Evolutionary conservation across 768 basidiomycete species (phyloP).

Genomic region (Clitopilus hobsonii): DNA sequence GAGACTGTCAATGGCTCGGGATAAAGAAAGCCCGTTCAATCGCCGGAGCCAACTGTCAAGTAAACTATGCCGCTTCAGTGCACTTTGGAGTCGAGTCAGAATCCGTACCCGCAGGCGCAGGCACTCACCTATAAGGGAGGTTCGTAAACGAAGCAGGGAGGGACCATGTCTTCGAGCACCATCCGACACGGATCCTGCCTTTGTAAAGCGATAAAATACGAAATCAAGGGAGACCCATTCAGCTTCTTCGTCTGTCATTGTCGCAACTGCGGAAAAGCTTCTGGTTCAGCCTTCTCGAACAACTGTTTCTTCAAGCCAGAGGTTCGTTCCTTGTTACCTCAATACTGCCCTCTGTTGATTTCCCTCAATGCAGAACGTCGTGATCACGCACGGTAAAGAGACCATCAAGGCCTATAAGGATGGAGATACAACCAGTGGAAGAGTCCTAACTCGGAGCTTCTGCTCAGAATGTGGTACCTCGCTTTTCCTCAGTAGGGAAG

Average conservation of each 20-base stretch:
- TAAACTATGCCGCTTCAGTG: too few relatives aligned
- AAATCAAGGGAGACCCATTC: conserved; percentile 29
- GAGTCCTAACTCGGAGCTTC: conserved; percentile 19
- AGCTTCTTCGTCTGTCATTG: conserved; percentile 39
- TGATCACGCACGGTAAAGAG: conserved; percentile 16
- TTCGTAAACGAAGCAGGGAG: too few relatives aligned
- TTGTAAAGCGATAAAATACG: conserved; percentile 30
- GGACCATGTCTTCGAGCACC: neutral
- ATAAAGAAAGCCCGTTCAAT: neutral
- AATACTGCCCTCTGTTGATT: too few relatives aligned
- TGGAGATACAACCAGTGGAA: conserved; percentile 17
- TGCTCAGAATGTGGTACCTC: conserved; percentile 21
- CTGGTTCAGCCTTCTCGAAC: conserved; percentile 36
- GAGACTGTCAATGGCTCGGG: neutral
- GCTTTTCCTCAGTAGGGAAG: conserved; percentile 16
- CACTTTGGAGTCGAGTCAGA: too few relatives aligned
- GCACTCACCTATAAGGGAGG: too few relatives aligned
- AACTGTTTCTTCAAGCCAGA: conserved; percentile 29
- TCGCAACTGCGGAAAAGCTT: conserved; percentile 37
- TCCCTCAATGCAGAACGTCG: conserved; percentile 19
- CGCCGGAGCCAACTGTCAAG: neutral
- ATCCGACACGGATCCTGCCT: conserved; percentile 29
- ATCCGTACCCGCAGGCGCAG: too few relatives aligned
- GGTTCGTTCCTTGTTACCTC: conserved; percentile 25
- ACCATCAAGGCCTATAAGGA: conserved; percentile 18